These are phyloP conservation scores for Ophiostoma sp. DNA, from an alignment of 2,329 filamentous ascomycete species.

Conservation along the genomic window DNA sequence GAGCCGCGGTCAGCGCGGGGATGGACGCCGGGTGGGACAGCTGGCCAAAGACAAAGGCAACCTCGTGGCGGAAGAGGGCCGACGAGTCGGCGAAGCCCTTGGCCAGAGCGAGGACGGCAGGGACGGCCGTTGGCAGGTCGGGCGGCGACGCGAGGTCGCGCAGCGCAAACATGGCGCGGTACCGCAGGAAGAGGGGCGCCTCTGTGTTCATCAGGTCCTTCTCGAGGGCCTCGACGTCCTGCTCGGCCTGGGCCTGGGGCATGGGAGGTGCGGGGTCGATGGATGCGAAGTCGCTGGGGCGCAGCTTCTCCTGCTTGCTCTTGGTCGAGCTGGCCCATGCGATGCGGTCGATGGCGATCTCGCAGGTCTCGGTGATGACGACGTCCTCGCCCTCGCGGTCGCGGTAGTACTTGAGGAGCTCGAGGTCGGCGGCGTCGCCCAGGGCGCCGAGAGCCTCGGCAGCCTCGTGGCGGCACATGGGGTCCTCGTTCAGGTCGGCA, in stretches of 20 bases:
- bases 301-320: conserved; percentile 62
- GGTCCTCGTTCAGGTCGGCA: conserved; percentile 72
- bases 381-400: conserved; percentile 71
- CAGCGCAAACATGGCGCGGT: conserved; percentile 96
- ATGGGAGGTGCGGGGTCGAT: conserved; percentile 92
- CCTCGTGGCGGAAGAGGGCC: conserved; percentile 92
- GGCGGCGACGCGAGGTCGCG: conserved; percentile 92
- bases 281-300: conserved; percentile 78
- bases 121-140: conserved; percentile 78
- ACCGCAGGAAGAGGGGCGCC: conserved; percentile 80
- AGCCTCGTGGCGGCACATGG: conserved; percentile 95
- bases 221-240: conserved; percentile 56
- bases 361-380: conserved; percentile 89
- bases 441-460: conserved; percentile 90
- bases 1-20: conserved; percentile 70
- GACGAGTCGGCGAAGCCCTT: conserved; percentile 80
- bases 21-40: conserved; percentile 95
- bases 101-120: conserved; percentile 80
- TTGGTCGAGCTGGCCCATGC: conserved; percentile 81
- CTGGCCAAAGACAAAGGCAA: conserved; percentile 97
- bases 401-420: conserved; percentile 64
- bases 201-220: conserved; percentile 71
- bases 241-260: conserved; percentile 52
- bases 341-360: conserved; percentile 91
- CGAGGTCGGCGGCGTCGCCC: conserved; percentile 67